Evolutionary conservation across 768 basidiomycete genomes (phyloP).

Genomic region (Pleurotus citrinopileatus): DNA sequence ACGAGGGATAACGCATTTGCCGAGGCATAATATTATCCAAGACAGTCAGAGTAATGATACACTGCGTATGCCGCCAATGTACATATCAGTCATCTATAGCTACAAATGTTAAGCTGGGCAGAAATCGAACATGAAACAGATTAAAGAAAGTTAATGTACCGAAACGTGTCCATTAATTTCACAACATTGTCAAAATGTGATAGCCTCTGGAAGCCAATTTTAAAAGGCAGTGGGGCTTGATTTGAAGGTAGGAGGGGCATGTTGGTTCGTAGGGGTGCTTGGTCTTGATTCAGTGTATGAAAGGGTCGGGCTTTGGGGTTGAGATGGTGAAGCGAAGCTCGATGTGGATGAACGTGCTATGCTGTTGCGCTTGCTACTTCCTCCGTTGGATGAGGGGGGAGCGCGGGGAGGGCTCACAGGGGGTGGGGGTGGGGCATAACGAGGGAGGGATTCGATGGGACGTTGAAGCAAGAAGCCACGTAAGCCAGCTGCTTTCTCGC

Average conservation of each 20-base stretch:
- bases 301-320: conserved; percentile 4
- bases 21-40: no score
- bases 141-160: not conserved
- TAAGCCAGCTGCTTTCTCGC: conserved; percentile 67
- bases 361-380: not conserved
- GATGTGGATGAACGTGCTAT: conserved; percentile 11
- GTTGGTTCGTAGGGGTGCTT: conserved; percentile 3
- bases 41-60: no score
- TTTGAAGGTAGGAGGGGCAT: conserved; percentile 26
- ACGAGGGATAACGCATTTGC: no score
- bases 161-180: not conserved
- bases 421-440: conserved; percentile 43
- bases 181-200: not conserved
- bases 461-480: conserved; percentile 60
- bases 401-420: conserved; percentile 11
- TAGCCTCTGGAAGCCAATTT: not conserved
- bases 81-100: no score
- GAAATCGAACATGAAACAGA: conserved; percentile 30
- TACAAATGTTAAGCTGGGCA: no score
- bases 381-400: conserved; percentile 1
- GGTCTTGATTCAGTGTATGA: not conserved
- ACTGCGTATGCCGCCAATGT: no score
- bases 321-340: conserved; percentile 17
- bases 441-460: conserved; percentile 60
- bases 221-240: conserved; percentile 30